Conservation (phyloP, 2,329 filamentous ascomycete genomes). For the Colletotrichum sp. region DNA sequence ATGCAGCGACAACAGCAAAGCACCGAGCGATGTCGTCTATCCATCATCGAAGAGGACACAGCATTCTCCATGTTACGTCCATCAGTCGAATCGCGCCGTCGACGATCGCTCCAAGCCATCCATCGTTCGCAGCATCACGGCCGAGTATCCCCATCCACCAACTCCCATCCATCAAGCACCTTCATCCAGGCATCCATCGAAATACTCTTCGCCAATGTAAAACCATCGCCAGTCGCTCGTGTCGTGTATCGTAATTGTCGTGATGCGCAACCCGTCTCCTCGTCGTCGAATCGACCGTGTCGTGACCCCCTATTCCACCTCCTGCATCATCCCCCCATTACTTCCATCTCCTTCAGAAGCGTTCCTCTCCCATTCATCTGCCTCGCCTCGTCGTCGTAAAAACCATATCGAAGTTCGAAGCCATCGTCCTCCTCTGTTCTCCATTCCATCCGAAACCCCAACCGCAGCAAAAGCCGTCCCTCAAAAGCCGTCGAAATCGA, state of each 20-base stretch:
- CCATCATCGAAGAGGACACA: no score
- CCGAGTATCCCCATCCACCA: not conserved
- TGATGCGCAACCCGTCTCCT: not conserved
- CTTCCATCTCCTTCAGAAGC: not conserved
- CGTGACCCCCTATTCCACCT: not conserved
- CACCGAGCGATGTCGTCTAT: no score
- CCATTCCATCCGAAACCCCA: not conserved
- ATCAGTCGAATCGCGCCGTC: not conserved
- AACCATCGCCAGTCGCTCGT: not conserved
- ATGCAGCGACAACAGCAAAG: no score
- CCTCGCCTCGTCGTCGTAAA: not conserved
- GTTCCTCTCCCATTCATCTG: not conserved
- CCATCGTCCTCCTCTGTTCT: not conserved
- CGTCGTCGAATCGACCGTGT: not conserved
- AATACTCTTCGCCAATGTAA: not conserved
- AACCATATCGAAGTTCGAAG: not conserved
- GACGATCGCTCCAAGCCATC: not conserved
- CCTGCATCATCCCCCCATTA: rapidly evolving
- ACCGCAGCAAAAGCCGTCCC: not conserved
- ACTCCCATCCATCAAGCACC: not conserved
- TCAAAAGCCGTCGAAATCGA: not conserved
- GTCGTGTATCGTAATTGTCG: not conserved
- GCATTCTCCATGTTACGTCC: not conserved
- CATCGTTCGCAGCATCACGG: not conserved
- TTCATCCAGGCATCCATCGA: rapidly evolving